Evolutionary conservation across 2,329 filamentous ascomycete species (phyloP).

Genomic region (Aspergillus phoenicis): DNA sequence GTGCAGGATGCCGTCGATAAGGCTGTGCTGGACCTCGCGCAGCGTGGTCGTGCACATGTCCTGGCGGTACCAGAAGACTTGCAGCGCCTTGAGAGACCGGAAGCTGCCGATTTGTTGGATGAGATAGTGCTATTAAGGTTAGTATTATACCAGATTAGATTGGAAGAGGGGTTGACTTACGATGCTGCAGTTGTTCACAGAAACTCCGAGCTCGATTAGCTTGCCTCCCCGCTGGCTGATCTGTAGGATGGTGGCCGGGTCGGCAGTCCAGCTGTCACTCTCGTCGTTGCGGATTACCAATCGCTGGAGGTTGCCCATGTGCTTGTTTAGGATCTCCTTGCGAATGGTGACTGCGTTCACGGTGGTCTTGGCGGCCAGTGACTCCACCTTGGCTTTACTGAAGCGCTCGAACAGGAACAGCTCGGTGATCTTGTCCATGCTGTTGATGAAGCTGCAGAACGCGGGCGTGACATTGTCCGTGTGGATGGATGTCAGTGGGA

Average conservation of each 20-base stretch:
- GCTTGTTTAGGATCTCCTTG: slow-evolving; percentile 59
- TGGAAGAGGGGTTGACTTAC: not conserved
- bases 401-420: slow-evolving; percentile 62
- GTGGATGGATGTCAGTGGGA: slow-evolving; percentile 60
- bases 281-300: slow-evolving; percentile 64
- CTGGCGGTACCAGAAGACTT: slow-evolving; percentile 23
- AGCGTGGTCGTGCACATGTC: slow-evolving; percentile 14
- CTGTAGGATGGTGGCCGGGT: slow-evolving; percentile 17
- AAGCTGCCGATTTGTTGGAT: slow-evolving; percentile 18
- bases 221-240: slow-evolving; percentile 16
- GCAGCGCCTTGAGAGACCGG: slow-evolving; percentile 25
- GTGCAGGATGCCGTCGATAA: slow-evolving; percentile 25
- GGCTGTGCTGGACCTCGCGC: slow-evolving; percentile 10
- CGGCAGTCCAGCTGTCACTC: slow-evolving; percentile 56
- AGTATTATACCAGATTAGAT: not conserved
- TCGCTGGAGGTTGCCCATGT: slow-evolving; percentile 56
- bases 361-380: slow-evolving; percentile 53
- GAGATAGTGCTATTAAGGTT: not conserved
- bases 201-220: not conserved
- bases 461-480: slow-evolving; percentile 63
- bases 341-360: slow-evolving; percentile 62
- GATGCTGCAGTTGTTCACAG: not conserved
- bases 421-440: slow-evolving; percentile 58
- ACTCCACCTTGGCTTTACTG: slow-evolving; percentile 55
- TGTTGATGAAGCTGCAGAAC: slow-evolving; percentile 52